Evolutionary conservation across 140 eudicot species (phyloP).

Genomic region (Anethum foeniculum): DNA sequence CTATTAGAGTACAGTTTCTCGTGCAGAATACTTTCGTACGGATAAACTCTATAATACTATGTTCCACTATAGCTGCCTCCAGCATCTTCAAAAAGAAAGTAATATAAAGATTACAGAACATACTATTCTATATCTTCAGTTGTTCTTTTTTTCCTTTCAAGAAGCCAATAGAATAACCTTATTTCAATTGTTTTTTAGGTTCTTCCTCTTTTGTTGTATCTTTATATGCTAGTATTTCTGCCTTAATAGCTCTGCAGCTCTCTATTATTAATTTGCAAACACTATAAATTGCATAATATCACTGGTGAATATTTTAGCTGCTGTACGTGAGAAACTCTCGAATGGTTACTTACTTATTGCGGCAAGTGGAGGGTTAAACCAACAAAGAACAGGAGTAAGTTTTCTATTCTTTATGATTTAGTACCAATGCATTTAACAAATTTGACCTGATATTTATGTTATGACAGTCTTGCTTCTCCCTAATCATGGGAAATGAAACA

Average conservation of each 20-base stretch:
- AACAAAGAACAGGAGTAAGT: constrained; percentile 62
- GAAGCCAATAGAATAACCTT: background rate
- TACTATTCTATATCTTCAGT: background rate
- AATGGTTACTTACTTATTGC: constrained; percentile 53
- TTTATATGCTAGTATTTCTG: background rate
- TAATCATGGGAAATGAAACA: background rate
- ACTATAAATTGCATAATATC: background rate
- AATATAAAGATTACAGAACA: background rate
- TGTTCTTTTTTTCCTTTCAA: background rate
- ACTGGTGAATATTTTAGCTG: constrained; percentile 45
- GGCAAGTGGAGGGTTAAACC: constrained; percentile 61
- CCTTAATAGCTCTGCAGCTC: background rate
- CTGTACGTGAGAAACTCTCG: constrained; percentile 46
- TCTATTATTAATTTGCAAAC: background rate
- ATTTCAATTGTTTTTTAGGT: background rate
- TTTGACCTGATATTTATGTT: background rate
- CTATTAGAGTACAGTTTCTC: background rate
- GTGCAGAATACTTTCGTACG: background rate
- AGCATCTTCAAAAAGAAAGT: background rate
- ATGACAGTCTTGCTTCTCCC: background rate
- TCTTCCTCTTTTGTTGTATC: background rate
- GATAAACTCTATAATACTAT: background rate
- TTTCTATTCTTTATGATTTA: background rate
- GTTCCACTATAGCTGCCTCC: background rate
- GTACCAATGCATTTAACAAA: background rate